A percentile compares a stretch with the other conserved stretches of the same genome.
These are phyloP conservation scores for Streptanthus diversifolius DNA, from an alignment of 345 rosid species.

Conservation along the genomic window DNA sequence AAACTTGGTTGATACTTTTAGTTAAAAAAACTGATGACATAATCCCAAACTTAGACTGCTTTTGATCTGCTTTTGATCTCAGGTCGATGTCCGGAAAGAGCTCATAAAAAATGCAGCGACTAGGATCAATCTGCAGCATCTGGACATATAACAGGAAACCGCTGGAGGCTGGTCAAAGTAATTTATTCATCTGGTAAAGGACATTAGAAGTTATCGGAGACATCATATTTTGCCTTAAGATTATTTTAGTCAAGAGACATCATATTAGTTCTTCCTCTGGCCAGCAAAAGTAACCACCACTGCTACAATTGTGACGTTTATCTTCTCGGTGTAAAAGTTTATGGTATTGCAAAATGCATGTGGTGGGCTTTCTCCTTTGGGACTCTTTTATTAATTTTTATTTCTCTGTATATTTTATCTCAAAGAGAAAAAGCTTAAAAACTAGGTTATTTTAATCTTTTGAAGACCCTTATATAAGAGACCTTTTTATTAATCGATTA, in stretches of 20 bases:
- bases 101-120: conserved; percentile 66
- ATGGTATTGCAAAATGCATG: no score
- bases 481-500: not conserved
- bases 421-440: no score
- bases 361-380: no score
- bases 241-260: not conserved
- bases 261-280: not conserved
- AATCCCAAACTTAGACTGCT: not conserved
- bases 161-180: not conserved
- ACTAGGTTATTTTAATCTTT: no score
- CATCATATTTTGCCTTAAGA: not conserved
- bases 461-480: not conserved
- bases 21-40: not conserved
- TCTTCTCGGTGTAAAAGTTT: conserved; percentile 18
- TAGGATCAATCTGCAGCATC: conserved; percentile 50
- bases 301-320: not conserved
- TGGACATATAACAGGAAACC: conserved; percentile 51
- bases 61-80: not conserved
- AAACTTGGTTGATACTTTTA: not conserved
- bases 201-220: not conserved
- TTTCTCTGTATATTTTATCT: no score
- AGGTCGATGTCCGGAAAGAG: conserved; percentile 88
- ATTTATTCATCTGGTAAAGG: not conserved
- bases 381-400: no score
- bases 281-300: not conserved